phyloP scores from a whole-genome alignment of 176 grass and related monocot genomes.

The Oryza rufipogon region DNA sequence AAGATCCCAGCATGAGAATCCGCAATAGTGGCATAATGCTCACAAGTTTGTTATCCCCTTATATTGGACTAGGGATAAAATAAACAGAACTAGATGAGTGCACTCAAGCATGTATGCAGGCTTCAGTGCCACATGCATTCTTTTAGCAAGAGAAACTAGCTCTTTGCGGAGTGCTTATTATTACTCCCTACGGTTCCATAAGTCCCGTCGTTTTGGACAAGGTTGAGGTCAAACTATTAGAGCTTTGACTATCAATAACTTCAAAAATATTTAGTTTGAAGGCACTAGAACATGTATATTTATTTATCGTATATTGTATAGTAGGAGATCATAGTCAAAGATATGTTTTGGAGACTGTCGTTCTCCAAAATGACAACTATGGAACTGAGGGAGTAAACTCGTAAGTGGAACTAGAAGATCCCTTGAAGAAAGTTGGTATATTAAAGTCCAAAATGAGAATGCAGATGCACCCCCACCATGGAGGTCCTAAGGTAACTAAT shows the following conservation, averaged over 20 bases:
- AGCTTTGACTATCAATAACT: no score
- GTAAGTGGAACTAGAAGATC: background rate
- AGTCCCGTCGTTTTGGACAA: no score
- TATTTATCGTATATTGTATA: no score
- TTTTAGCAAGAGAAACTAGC: background rate
- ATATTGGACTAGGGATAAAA: background rate
- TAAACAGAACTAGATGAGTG: conserved; percentile 8
- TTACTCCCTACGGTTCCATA: no score
- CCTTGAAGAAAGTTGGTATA: background rate
- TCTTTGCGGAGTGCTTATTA: background rate
- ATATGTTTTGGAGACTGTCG: no score
- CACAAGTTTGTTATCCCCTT: background rate
- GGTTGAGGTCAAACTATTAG: no score
- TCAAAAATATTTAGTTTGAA: no score
- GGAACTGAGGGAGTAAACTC: background rate
- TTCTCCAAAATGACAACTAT: no score
- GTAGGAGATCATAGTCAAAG: no score
- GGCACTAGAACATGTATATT: no score
- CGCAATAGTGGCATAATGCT: background rate
- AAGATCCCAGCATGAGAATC: conserved; percentile 8
- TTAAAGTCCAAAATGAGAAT: background rate
- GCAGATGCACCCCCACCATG: background rate
- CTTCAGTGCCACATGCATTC: background rate
- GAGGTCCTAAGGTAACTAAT: background rate
- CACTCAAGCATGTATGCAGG: background rate